Base-by-base conservation (phyloP, 257 asterid species). In the Salvia miltiorrhiza region DNA sequence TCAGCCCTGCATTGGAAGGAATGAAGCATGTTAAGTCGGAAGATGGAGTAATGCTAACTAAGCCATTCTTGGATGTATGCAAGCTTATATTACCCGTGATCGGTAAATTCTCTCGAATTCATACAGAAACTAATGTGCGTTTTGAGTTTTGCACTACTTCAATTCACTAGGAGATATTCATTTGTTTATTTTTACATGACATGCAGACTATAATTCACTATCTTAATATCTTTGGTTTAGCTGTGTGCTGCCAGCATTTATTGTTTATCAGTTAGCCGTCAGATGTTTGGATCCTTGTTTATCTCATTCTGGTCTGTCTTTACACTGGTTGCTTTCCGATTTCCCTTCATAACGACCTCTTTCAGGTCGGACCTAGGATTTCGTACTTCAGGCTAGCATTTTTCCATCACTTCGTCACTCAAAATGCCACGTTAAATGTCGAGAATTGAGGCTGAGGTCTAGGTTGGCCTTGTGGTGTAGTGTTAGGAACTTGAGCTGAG, bases 1-100 rank as follows among this genome's bases (percentile, higher is more conserved):
- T 93, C 52, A 16, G 86, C 50, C 96, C 99, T 65, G 96, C 96
- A 19, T 65, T 93, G 77, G 97, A 90, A 70, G 95, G 94, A 79
- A 88, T 93, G 94, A 83, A 90, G 77, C 90, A 87, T 69, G 94
- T 93, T 63, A 90, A 84, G 72, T 80, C 99, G 10, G 93, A 77
- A 81, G 88, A 84, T 48, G 97, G 97, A 80, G 88, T 77, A 30
- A 82, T 90, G 80, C 97, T 93, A 55, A 83, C 96, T 21, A 90
- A 82, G 81, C 95, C 89, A 41, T 90, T 93, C 87, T 78, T 93
- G 87, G 97, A 93, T 40, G 96, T 82, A 45, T 93, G 99, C 97
- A 93, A 85, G 79, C 85, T 66, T 73, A 83, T 93, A 63, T 72
- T 93, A 68, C 99, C 99, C 40, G 86, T 93, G 16, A 84, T 90